These are phyloP conservation scores for Zea luxurians DNA, from an alignment of 176 grass and related monocot genomes.

Conservation along the genomic window DNA sequence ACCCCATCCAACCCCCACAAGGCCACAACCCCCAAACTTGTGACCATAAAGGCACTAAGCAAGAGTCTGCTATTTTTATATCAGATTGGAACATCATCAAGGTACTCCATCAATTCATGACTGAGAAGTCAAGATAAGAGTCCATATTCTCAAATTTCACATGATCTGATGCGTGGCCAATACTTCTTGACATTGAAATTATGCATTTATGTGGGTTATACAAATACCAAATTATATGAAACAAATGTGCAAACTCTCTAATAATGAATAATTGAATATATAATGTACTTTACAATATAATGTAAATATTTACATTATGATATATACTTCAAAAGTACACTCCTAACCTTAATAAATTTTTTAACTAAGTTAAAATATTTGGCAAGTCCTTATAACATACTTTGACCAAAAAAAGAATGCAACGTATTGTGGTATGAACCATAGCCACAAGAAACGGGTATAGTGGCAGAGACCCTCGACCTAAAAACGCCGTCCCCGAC, in stretches of 20 bases:
- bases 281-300: not conserved
- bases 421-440: not conserved
- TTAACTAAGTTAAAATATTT: not conserved
- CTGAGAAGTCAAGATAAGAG: not conserved
- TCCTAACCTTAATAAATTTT: slow-evolving; percentile 2
- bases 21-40: not conserved
- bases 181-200: not conserved
- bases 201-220: not conserved
- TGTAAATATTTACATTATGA: not conserved
- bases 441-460: too few species aligned
- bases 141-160: not conserved
- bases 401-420: not conserved
- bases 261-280: not conserved
- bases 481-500: too few species aligned
- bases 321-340: not conserved
- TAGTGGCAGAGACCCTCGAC: too few species aligned
- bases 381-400: not conserved
- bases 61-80: not conserved
- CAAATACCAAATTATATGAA: not conserved
- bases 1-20: not conserved
- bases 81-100: not conserved
- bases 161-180: not conserved
- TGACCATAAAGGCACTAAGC: not conserved
- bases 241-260: not conserved
- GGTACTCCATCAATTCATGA: not conserved